phyloP scores from a whole-genome alignment of 2,329 filamentous ascomycete species.

The Pseudogymnoascus sp. region DNA sequence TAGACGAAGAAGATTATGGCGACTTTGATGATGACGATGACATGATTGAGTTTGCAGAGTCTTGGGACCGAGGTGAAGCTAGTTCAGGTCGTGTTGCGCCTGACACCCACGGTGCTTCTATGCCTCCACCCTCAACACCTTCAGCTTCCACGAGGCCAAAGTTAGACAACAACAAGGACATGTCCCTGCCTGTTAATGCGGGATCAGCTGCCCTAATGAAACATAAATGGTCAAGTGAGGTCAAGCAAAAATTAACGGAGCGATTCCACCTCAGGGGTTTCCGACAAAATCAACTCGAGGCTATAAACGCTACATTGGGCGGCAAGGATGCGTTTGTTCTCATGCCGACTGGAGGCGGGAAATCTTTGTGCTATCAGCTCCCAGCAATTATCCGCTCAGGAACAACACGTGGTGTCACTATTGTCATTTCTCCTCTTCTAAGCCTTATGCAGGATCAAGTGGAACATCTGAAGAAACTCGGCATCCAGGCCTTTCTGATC shows the following conservation, averaged over 20 bases:
- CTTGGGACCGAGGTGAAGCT: slow-evolving; percentile 33
- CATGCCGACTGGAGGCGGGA: slow-evolving; percentile 96
- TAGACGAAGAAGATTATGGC: slow-evolving; percentile 20
- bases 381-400: slow-evolving; percentile 78
- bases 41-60: slow-evolving; percentile 36
- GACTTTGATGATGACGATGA: slow-evolving; percentile 28
- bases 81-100: slow-evolving; percentile 14
- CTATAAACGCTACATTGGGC: slow-evolving; percentile 83
- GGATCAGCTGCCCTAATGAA: slow-evolving; percentile 48
- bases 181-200: slow-evolving; percentile 26
- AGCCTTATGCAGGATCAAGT: slow-evolving; percentile 98
- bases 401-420: slow-evolving; percentile 74
- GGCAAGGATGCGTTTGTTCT: slow-evolving; percentile 90
- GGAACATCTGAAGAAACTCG: slow-evolving; percentile 64
- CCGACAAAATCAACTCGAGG: slow-evolving; percentile 83
- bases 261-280: slow-evolving; percentile 81
- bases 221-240: slow-evolving; percentile 77
- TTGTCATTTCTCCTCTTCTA: slow-evolving; percentile 89
- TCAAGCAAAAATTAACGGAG: slow-evolving; percentile 71
- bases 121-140: neutral
- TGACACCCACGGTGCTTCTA: neutral
- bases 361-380: slow-evolving; percentile 93
- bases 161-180: slow-evolving; percentile 17
- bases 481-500: slow-evolving; percentile 72
- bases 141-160: slow-evolving; percentile 15